Evolutionary conservation across 2,329 filamentous ascomycete genomes (phyloP).

Genomic region (Chaetomium olivaceum): DNA sequence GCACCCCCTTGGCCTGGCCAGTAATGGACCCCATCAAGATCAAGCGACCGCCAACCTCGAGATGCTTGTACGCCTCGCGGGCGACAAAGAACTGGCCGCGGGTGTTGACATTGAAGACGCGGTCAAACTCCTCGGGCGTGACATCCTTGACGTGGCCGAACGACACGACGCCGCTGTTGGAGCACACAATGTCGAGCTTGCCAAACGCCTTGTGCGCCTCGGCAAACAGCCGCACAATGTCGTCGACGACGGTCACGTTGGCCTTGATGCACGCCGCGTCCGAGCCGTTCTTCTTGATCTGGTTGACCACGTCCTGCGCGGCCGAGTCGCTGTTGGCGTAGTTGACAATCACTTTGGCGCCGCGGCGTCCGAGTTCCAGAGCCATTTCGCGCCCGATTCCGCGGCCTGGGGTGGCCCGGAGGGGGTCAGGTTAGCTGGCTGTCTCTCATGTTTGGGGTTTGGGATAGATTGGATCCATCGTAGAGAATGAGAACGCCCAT

Average conservation of each 20-base stretch:
- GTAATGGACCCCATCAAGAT: conserved; percentile 75
- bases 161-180: conserved; percentile 67
- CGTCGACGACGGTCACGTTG: conserved; percentile 63
- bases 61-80: conserved; percentile 67
- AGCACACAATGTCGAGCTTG: conserved; percentile 69
- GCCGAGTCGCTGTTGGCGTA: conserved; percentile 65
- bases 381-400: conserved; percentile 69
- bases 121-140: conserved; percentile 69
- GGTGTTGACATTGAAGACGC: conserved; percentile 68
- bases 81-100: conserved; percentile 73
- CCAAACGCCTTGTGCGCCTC: conserved; percentile 64
- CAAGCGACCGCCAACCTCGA: conserved; percentile 67
- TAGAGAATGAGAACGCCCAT: too few relatives aligned
- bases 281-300: conserved; percentile 64
- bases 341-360: conserved; percentile 67
- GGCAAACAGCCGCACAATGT: conserved; percentile 65
- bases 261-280: conserved; percentile 57
- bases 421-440: neutral
- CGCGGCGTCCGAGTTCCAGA: conserved; percentile 63
- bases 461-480: too few relatives aligned
- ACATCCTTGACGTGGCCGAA: conserved; percentile 70
- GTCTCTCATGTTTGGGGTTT: neutral
- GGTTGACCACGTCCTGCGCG: conserved; percentile 64
- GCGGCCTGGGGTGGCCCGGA: conserved; percentile 40
- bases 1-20: conserved; percentile 65